phyloP scores from a whole-genome alignment of 352 stramenopile genomes.

The Pythium inflatum region DNA sequence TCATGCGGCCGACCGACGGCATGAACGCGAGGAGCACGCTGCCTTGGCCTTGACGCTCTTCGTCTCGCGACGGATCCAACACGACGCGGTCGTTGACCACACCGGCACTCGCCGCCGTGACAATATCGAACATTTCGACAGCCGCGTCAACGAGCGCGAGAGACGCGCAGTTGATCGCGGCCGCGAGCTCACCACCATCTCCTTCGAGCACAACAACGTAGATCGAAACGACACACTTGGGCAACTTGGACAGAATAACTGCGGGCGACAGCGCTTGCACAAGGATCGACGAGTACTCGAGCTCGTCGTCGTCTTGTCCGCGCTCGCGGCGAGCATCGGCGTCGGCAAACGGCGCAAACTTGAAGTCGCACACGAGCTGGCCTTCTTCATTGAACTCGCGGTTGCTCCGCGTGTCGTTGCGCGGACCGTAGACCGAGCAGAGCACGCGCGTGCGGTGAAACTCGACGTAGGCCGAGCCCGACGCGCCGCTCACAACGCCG shows the following conservation, averaged over 20 bases:
- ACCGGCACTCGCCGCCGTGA: conserved; percentile 74
- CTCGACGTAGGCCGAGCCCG: conserved; percentile 90
- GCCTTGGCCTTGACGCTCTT: conserved; percentile 64
- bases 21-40: conserved; percentile 86
- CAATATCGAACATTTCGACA: conserved; percentile 93
- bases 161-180: conserved; percentile 86
- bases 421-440: conserved; percentile 88
- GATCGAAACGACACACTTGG: conserved; percentile 90
- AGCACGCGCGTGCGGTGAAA: conserved; percentile 86
- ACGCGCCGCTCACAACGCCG: conserved; percentile 75
- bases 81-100: conserved; percentile 62
- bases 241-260: conserved; percentile 86
- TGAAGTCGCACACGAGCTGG: conserved; percentile 88
- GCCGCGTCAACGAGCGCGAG: conserved; percentile 87
- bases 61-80: conserved; percentile 71
- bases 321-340: conserved; percentile 62
- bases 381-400: conserved; percentile 87
- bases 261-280: conserved; percentile 77
- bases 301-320: conserved; percentile 78
- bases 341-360: conserved; percentile 86
- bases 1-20: conserved; percentile 79
- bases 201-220: conserved; percentile 88
- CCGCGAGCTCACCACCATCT: conserved; percentile 81
- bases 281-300: conserved; percentile 78
- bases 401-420: conserved; percentile 71